phyloP scores from a whole-genome alignment of 2,329 filamentous ascomycete genomes.

The Colletotrichum karsti region DNA sequence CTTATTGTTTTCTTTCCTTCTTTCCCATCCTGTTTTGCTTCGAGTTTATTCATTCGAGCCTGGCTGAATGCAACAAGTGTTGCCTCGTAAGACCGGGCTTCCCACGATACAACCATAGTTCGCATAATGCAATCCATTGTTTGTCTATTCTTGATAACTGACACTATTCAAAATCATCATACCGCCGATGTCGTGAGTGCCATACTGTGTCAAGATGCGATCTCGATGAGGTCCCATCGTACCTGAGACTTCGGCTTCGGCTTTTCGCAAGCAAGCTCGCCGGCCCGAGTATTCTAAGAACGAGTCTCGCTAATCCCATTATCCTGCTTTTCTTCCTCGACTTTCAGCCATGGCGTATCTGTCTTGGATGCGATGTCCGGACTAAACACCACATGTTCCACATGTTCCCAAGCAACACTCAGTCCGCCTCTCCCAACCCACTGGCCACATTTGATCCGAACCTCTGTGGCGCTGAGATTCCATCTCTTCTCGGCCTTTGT shows the following conservation, averaged over 20 bases:
- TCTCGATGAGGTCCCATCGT: not conserved
- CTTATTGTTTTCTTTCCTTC: not conserved
- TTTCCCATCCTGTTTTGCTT: not conserved
- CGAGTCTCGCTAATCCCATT: slow-evolving; percentile 21
- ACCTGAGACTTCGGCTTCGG: not conserved
- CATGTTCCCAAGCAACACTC: not conserved
- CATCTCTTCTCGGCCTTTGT: not conserved
- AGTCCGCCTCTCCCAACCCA: not conserved
- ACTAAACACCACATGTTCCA: not conserved
- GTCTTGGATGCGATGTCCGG: not conserved
- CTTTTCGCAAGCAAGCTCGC: not conserved
- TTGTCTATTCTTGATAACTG: too few relatives aligned
- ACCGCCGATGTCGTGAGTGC: too few relatives aligned
- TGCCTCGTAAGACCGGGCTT: too few relatives aligned
- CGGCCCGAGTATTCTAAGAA: slow-evolving; percentile 1
- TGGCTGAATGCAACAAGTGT: too few relatives aligned
- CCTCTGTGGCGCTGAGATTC: not conserved
- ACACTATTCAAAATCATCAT: too few relatives aligned
- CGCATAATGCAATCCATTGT: too few relatives aligned
- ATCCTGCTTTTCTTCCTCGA: slow-evolving; percentile 7
- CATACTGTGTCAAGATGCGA: not conserved
- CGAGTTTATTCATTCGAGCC: too few relatives aligned
- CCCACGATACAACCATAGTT: too few relatives aligned
- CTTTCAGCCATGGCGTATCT: slow-evolving; percentile 10
- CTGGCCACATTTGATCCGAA: not conserved